Conservation (phyloP, 2,329 filamentous ascomycete genomes). For the Fusarium sp. region DNA sequence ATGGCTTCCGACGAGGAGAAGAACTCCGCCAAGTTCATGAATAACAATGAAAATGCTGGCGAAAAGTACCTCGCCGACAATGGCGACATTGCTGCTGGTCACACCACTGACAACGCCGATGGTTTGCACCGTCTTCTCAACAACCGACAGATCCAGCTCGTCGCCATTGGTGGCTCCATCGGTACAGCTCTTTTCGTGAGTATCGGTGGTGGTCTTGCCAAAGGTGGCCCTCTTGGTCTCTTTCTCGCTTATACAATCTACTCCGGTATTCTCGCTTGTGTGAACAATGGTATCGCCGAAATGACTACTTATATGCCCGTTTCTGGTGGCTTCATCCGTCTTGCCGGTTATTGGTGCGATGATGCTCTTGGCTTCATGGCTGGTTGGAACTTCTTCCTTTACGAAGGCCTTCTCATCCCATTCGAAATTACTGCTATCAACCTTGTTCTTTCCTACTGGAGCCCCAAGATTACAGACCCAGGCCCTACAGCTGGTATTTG, state of each 20-base stretch:
- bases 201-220: slow-evolving; percentile 65
- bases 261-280: slow-evolving; percentile 64
- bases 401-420: slow-evolving; percentile 57
- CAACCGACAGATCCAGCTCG: slow-evolving; percentile 68
- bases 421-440: slow-evolving; percentile 58
- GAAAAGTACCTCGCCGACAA: slow-evolving; percentile 39
- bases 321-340: slow-evolving; percentile 71
- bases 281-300: slow-evolving; percentile 74
- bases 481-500: slow-evolving; percentile 74
- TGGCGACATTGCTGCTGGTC: slow-evolving; percentile 41
- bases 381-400: slow-evolving; percentile 60
- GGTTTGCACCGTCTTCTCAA: slow-evolving; percentile 60
- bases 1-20: slow-evolving; percentile 45
- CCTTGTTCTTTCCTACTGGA: slow-evolving; percentile 57
- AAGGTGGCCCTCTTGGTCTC: slow-evolving; percentile 60
- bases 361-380: slow-evolving; percentile 70
- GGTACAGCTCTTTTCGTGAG: slow-evolving; percentile 70
- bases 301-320: slow-evolving; percentile 73
- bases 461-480: slow-evolving; percentile 63
- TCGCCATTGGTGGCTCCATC: slow-evolving; percentile 68
- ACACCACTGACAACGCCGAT: slow-evolving; percentile 50
- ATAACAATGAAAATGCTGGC: slow-evolving; percentile 34
- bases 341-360: slow-evolving; percentile 73
- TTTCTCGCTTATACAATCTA: slow-evolving; percentile 70
- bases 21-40: slow-evolving; percentile 45